Percentiles rank a stretch among this genome's conserved stretches.
Conservation (phyloP, 129 eudicot genomes). For the Chrysanthemum lavandulifolium region DNA sequence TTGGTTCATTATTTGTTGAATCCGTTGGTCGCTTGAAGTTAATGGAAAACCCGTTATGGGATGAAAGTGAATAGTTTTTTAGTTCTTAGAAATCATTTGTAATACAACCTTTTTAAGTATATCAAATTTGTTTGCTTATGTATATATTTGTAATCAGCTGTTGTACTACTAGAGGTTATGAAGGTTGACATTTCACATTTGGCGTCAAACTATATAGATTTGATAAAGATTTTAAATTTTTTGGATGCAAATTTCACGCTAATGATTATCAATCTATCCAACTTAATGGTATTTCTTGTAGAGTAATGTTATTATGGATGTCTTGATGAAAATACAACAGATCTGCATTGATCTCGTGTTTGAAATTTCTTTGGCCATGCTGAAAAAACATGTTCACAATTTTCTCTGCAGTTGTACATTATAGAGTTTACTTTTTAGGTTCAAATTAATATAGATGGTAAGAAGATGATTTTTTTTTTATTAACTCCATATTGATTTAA, state of each 20-base stretch:
- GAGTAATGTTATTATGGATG: constrained; percentile 1
- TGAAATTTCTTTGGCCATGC: not conserved
- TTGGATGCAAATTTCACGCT: not conserved
- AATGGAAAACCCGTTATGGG: constrained; percentile 27
- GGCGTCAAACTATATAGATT: not conserved
- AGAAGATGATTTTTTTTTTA: not conserved
- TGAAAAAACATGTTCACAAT: not conserved
- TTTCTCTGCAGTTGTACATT: not conserved
- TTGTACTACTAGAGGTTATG: not conserved
- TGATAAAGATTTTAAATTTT: not conserved
- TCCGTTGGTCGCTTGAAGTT: constrained; percentile 23
- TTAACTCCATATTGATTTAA: too few relatives aligned
- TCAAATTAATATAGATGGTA: not conserved
- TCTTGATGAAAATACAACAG: not conserved
- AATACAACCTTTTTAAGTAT: constrained; percentile 1
- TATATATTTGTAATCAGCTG: not conserved
- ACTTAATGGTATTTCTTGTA: constrained; percentile 5
- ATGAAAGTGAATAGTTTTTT: constrained; percentile 21
- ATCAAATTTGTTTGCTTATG: constrained; percentile 14
- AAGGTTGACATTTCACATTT: not conserved
- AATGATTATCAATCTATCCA: not conserved
- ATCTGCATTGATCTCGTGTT: not conserved
- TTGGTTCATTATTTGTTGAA: constrained; percentile 40
- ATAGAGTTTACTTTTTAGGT: constrained; percentile 1
- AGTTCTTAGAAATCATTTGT: constrained; percentile 12